phyloP scores from a whole-genome alignment of 1,284 basidiomycete species.

The Pholiota adiposa region DNA sequence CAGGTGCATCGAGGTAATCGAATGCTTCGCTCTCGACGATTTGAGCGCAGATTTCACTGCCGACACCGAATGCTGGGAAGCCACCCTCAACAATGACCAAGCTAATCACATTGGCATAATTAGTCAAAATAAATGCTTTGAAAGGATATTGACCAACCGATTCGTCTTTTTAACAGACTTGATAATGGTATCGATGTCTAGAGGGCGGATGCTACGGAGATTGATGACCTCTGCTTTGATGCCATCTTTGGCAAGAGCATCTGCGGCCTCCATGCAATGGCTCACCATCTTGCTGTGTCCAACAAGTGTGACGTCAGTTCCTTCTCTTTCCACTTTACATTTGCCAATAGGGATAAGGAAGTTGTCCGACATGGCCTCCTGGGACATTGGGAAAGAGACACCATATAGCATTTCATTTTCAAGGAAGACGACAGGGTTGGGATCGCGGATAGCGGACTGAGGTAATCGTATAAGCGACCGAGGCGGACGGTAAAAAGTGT shows the following conservation, averaged over 20 bases:
- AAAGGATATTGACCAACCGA: constrained; percentile 51
- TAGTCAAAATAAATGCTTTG: neutral
- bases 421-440: constrained; percentile 97
- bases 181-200: constrained; percentile 88
- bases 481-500: neutral
- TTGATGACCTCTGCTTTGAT: constrained; percentile 99
- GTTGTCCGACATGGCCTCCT: constrained; percentile 94
- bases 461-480: neutral
- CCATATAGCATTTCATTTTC: constrained; percentile 99
- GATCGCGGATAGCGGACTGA: constrained; percentile 95
- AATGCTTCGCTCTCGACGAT: constrained; percentile 96
- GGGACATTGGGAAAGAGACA: constrained; percentile 93
- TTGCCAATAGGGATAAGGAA: constrained; percentile 97
- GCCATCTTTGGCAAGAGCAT: constrained; percentile 92
- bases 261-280: constrained; percentile 92
- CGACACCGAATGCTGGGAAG: constrained; percentile 98
- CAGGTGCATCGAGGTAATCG: constrained; percentile 96
- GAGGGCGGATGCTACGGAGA: constrained; percentile 78
- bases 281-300: constrained; percentile 98
- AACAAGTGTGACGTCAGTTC: constrained; percentile 94
- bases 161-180: constrained; percentile 98
- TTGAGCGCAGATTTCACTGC: constrained; percentile 97
- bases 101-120: constrained; percentile 44
- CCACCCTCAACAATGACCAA: constrained; percentile 97
- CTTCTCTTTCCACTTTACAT: constrained; percentile 94